A percentile compares a stretch with the other conserved stretches of the same genome.
phyloP scores from a whole-genome alignment of 495 filamentous ascomycete genomes.

The Xylaria castorea region DNA sequence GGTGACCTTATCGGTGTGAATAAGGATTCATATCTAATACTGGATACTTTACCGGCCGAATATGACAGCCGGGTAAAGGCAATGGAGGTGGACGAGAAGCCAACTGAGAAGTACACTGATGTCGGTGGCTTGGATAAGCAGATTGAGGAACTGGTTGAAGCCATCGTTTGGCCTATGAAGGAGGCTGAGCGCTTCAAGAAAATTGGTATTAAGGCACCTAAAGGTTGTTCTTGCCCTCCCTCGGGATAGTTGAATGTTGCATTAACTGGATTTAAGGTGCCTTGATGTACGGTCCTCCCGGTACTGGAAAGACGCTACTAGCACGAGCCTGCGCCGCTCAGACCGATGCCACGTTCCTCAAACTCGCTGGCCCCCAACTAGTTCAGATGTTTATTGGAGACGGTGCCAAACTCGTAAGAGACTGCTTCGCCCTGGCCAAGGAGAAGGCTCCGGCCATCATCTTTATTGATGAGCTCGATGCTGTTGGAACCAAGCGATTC shows the following conservation, averaged over 20 bases:
- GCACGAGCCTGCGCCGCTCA: constrained; percentile 97
- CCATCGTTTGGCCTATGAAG: constrained; percentile 99
- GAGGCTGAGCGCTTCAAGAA: constrained; percentile 98
- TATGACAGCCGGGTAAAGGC: constrained; percentile 99
- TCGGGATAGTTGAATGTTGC: neutral
- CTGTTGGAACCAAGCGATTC: constrained; percentile 97
- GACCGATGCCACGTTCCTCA: constrained; percentile 98
- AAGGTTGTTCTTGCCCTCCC: constrained; percentile 66
- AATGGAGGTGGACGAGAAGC: constrained; percentile 99
- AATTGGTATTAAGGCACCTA: constrained; percentile 99
- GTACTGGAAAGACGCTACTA: constrained; percentile 96
- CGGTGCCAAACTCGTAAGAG: constrained; percentile 95
- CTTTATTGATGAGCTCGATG: constrained; percentile 99
- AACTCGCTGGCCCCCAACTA: constrained; percentile 97
- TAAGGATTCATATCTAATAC: constrained; percentile 98
- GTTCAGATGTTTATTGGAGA: constrained; percentile 99
- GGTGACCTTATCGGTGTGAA: constrained; percentile 98
- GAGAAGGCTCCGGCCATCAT: constrained; percentile 99
- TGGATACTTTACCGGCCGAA: constrained; percentile 97
- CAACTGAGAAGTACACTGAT: constrained; percentile 98
- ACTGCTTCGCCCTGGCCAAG: constrained; percentile 96
- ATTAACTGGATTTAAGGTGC: constrained; percentile 65
- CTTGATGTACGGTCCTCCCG: constrained; percentile 97
- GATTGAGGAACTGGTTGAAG: constrained; percentile 99
- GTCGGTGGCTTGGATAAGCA: constrained; percentile 98